Percentiles rank a stretch among this genome's conserved stretches.
phyloP scores from a whole-genome alignment of 2,329 filamentous ascomycete genomes.

The Alternaria arborescens region DNA sequence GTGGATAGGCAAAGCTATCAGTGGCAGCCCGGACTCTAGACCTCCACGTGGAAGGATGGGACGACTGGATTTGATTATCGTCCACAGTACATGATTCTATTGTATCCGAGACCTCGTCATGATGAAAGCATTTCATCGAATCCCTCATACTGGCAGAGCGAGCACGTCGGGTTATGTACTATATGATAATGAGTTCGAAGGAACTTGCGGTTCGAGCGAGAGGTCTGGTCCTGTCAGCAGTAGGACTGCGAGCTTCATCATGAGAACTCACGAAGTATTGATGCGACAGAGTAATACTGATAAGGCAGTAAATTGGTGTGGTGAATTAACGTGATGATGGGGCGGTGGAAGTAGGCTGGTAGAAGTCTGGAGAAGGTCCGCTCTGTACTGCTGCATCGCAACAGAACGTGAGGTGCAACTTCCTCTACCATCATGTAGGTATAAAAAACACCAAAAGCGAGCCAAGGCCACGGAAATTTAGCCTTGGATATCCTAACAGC shows the following conservation, averaged over 20 bases:
- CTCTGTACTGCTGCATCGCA: neutral
- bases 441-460: neutral
- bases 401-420: neutral
- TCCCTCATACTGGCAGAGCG: neutral
- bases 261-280: neutral
- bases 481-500: neutral
- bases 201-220: neutral
- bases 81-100: neutral
- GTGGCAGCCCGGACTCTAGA: neutral
- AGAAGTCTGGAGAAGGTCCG: neutral
- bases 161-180: neutral
- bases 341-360: neutral
- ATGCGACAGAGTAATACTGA: neutral
- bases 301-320: neutral
- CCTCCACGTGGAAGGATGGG: neutral
- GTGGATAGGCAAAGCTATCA: neutral
- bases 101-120: neutral
- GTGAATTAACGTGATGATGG: neutral
- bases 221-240: neutral
- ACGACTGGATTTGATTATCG: neutral
- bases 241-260: neutral
- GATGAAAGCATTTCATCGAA: neutral
- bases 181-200: neutral
- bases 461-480: neutral
- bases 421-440: neutral